Base-by-base conservation (phyloP, 164 flowering plant genomes). In the Dillenia turbinata region DNA sequence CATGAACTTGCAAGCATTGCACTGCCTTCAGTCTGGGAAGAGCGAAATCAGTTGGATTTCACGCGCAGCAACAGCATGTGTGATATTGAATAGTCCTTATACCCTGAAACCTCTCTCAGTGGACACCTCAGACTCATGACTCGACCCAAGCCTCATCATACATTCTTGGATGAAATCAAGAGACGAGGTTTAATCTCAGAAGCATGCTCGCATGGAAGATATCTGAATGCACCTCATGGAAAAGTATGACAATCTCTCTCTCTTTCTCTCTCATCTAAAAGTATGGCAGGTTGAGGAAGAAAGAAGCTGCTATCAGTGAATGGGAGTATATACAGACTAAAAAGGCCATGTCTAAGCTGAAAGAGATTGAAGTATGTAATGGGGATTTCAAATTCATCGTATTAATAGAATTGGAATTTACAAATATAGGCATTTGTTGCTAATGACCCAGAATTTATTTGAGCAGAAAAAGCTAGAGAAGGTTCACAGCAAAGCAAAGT, bases 401-500 rank as follows among this genome's bases (percentile, higher is more conserved):
- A 57, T 5, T 15, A 13, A 16, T 44, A 57, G 19, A 40, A 57
- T 12, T 13, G 47, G 4, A 9, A 16, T 15, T 15, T 13, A 14
- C 6, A 3, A 49, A 22, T 8, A 40, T 16, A 12, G 12, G 47
- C 10, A 2, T 19, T 9, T 24, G 43, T 10, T 11, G 13, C 10
- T 12, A 47, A 24, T 2, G 12, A 44, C 3, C 56, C 1, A 16
- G 10, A 44, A 26, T 58, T n/a, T 12, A 47, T 40, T 19, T 33
- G 47, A 13, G 46, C 75, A 71, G 78, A 62, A 44, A 44, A 63
- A 71, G 57, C 61, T 71, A 65, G 69, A 68, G 57, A 66, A 49
- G 46, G 57, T 65, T 46, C 24, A 67, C 9, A 22, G 19, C 3
- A 60, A 56, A 44, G 71, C 65, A 17, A 1, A 54, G 7, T 54